A percentile compares a stretch with the other conserved stretches of the same genome.
phyloP scores from a whole-genome alignment of 2,329 filamentous ascomycete species.

The Orbilia blumenaviensis region DNA sequence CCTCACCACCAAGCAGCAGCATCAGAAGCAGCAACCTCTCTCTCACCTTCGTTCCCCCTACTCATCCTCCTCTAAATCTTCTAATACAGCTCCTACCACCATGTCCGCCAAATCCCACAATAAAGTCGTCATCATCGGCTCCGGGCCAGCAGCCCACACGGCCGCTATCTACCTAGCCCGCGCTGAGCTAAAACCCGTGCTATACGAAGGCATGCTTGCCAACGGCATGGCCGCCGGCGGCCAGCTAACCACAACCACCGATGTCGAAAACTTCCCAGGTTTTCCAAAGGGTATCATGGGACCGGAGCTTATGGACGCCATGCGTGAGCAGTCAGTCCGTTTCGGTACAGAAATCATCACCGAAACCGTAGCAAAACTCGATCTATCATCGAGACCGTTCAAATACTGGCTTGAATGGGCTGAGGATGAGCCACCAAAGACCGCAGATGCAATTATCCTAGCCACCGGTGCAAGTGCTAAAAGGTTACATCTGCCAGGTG shows the following conservation, averaged over 20 bases:
- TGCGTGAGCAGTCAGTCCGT: constrained; percentile 87
- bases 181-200: constrained; percentile 90
- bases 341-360: constrained; percentile 94
- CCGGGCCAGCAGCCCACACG: constrained; percentile 95
- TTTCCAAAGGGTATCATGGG: constrained; percentile 92
- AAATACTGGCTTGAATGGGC: constrained; percentile 91
- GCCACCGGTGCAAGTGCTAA: constrained; percentile 94
- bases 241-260: constrained; percentile 97
- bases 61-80: constrained; percentile 5
- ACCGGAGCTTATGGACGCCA: constrained; percentile 89
- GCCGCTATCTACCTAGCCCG: constrained; percentile 95
- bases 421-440: constrained; percentile 80
- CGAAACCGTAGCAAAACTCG: constrained; percentile 89
- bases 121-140: constrained; percentile 92
- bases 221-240: constrained; percentile 96
- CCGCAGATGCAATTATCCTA: constrained; percentile 90
- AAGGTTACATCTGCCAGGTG: constrained; percentile 81
- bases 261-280: constrained; percentile 97
- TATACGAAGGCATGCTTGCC: constrained; percentile 98
- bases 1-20: constrained; percentile 30
- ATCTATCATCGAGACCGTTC: constrained; percentile 85
- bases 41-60: constrained; percentile 6
- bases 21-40: constrained; percentile 5
- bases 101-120: constrained; percentile 73
- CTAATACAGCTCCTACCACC: constrained; percentile 61